phyloP scores from a whole-genome alignment of 352 stramenopile species.

The Phytophthora rubi region DNA sequence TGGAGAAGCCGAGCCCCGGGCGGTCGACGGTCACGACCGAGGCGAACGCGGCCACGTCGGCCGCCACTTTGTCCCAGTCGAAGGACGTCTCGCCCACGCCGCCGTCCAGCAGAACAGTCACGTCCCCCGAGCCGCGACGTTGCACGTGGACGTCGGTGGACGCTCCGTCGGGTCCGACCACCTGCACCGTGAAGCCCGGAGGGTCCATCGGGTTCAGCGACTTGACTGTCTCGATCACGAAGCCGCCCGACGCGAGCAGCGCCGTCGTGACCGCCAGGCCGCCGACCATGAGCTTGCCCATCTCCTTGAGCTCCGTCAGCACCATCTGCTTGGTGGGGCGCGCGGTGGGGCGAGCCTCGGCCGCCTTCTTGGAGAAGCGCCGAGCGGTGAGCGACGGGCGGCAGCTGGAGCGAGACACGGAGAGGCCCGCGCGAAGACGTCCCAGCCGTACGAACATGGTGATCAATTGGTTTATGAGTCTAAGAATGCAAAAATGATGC shows the following conservation, averaged over 20 bases:
- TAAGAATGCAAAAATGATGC: no score
- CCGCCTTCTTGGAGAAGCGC: constrained; percentile 30
- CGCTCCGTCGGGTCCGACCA: constrained; percentile 46
- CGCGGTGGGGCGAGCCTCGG: constrained; percentile 17
- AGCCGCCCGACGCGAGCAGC: constrained; percentile 60
- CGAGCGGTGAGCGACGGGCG: constrained; percentile 1
- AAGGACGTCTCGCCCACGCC: constrained; percentile 86
- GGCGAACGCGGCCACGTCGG: constrained; percentile 56
- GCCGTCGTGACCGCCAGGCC: constrained; percentile 50
- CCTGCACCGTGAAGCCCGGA: constrained; percentile 58
- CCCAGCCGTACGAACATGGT: constrained; percentile 33
- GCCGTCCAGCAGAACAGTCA: constrained; percentile 76
- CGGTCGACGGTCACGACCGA: constrained; percentile 72
- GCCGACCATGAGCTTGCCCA: constrained; percentile 68
- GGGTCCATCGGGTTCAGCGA: constrained; percentile 55
- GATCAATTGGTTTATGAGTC: background rate
- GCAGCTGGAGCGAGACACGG: background rate
- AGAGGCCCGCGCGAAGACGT: constrained; percentile 9
- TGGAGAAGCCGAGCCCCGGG: constrained; percentile 77
- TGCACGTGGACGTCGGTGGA: constrained; percentile 62
- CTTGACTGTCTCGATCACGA: constrained; percentile 76
- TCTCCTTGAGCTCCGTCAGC: constrained; percentile 59
- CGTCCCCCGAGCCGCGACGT: constrained; percentile 46
- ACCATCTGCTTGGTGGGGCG: constrained; percentile 56
- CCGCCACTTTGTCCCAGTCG: constrained; percentile 81